These are phyloP conservation scores for Insectozyma bohioensis DNA, from an alignment of 1,139 yeast species.

Conservation along the genomic window DNA sequence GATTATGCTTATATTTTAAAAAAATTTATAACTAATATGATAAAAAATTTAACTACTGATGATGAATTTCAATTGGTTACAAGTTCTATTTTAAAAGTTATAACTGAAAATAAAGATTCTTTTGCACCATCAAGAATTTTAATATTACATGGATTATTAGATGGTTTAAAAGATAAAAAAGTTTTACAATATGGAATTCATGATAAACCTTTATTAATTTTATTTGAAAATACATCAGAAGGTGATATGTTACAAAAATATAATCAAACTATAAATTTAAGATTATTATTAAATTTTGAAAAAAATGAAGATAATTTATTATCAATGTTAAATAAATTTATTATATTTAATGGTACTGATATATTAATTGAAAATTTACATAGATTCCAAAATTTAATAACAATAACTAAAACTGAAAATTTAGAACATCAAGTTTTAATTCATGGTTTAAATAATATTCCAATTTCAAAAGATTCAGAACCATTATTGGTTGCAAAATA, in stretches of 20 bases:
- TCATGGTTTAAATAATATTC: slow-evolving; percentile 6
- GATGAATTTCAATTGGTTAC: slow-evolving; percentile 22
- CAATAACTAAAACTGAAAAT: background rate
- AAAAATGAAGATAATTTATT: slow-evolving; percentile 20
- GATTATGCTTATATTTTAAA: slow-evolving; percentile 56
- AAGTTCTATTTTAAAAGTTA: slow-evolving; percentile 40
- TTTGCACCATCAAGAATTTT: slow-evolving; percentile 76
- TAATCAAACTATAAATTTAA: slow-evolving; percentile 51
- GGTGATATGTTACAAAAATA: slow-evolving; percentile 55
- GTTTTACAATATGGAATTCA: slow-evolving; percentile 29
- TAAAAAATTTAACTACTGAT: slow-evolving; percentile 34
- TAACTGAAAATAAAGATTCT: slow-evolving; percentile 48
- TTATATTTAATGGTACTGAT: slow-evolving; percentile 38
- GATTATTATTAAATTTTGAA: slow-evolving; percentile 37
- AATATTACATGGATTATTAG: slow-evolving; percentile 54
- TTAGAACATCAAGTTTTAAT: slow-evolving; percentile 11
- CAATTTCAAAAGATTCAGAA: background rate
- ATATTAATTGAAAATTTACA: slow-evolving; percentile 36
- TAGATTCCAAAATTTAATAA: slow-evolving; percentile 12
- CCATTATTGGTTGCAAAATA: slow-evolving; percentile 21
- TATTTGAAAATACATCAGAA: slow-evolving; percentile 59
- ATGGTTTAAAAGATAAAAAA: slow-evolving; percentile 43
- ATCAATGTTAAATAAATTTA: slow-evolving; percentile 36
- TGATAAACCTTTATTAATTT: slow-evolving; percentile 32
- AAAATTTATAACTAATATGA: slow-evolving; percentile 46